Conservation (phyloP, 768 basidiomycete genomes). For the Termitomyces sp. region DNA sequence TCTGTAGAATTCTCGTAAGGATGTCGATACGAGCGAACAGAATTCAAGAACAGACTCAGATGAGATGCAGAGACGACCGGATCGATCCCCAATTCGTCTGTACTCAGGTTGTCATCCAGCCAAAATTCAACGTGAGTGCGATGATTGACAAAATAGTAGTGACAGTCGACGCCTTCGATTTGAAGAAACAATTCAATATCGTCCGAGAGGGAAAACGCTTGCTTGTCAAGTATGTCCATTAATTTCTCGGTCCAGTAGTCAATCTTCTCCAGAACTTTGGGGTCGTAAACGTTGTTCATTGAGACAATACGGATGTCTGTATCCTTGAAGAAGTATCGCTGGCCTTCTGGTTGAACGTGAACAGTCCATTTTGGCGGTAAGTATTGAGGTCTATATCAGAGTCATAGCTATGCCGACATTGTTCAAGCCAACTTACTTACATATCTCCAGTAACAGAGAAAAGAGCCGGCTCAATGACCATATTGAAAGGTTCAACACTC, state of each 20-base stretch:
- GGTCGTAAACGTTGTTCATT: constrained; percentile 45
- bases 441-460: not conserved
- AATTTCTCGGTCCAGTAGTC: constrained; percentile 33
- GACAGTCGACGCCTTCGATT: constrained; percentile 39
- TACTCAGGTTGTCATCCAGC: constrained; percentile 40
- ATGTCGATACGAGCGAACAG: not conserved
- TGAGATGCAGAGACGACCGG: constrained; percentile 48
- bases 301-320: constrained; percentile 44
- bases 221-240: constrained; percentile 26
- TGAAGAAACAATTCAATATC: constrained; percentile 52
- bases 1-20: constrained; percentile 27
- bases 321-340: constrained; percentile 45
- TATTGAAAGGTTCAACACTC: not conserved
- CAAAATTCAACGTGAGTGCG: constrained; percentile 45
- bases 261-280: constrained; percentile 31
- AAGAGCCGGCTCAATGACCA: not conserved
- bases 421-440: not conserved
- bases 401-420: not conserved
- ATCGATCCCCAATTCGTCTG: constrained; percentile 40
- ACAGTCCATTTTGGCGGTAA: constrained; percentile 46
- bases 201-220: constrained; percentile 29
- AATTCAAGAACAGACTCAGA: constrained; percentile 38
- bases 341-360: constrained; percentile 58
- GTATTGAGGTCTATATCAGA: constrained; percentile 31
- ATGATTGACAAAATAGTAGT: constrained; percentile 59